Conservation (phyloP, 768 basidiomycete genomes). For the Lyophyllum decastes region DNA sequence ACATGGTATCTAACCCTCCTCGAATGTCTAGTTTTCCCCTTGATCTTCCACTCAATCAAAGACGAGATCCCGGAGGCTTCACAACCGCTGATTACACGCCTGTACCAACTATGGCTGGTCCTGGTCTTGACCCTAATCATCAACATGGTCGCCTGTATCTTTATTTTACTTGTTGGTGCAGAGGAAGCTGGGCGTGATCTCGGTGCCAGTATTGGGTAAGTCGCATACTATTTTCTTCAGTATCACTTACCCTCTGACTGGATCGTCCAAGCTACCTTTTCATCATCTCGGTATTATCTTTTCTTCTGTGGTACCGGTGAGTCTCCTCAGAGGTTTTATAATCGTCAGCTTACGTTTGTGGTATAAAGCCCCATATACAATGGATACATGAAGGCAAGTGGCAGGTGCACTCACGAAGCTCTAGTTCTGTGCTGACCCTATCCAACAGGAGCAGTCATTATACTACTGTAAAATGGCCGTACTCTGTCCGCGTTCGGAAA, state of each 20-base stretch:
- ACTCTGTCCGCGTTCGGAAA: conserved; percentile 24
- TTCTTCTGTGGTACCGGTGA: conserved; percentile 94
- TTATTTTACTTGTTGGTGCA: conserved; percentile 78
- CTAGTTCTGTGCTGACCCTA: conserved; percentile 18
- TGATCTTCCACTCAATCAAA: conserved; percentile 91
- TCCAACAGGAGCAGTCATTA: conserved; percentile 79
- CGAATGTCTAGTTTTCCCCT: conserved; percentile 71
- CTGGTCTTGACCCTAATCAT: conserved; percentile 78
- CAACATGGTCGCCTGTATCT: conserved; percentile 90
- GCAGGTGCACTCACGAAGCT: conserved; percentile 11
- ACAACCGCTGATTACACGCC: conserved; percentile 74
- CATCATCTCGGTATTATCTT: conserved; percentile 76
- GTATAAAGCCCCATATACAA: conserved; percentile 86
- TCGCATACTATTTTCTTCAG: conserved; percentile 17
- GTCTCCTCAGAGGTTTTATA: conserved; percentile 25
- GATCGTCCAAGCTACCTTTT: conserved; percentile 64
- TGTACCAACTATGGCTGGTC: conserved; percentile 95
- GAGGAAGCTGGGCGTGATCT: conserved; percentile 77
- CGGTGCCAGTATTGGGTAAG: conserved; percentile 81
- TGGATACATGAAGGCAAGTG: conserved; percentile 89
- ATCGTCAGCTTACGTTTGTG: conserved; percentile 13
- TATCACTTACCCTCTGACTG: conserved; percentile 21
- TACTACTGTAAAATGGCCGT: conserved; percentile 76
- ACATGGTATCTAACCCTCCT: conserved; percentile 18
- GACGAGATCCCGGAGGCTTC: conserved; percentile 88